Base-by-base conservation (phyloP, 106 monocot species). In the Acorus calamus region DNA sequence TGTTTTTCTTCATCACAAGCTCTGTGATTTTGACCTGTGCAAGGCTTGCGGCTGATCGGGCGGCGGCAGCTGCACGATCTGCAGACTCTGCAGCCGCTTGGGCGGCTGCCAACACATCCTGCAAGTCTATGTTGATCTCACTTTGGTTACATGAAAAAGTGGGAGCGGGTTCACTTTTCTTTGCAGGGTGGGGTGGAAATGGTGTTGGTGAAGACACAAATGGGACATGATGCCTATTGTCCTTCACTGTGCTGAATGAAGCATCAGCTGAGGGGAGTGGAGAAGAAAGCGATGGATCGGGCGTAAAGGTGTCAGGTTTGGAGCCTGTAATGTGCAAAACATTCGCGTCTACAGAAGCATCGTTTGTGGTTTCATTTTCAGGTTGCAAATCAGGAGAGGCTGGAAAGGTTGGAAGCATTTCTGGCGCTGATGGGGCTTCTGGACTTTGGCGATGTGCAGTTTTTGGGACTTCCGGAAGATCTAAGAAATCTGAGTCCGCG, bases 381-480 rank as follows among this genome's bases (percentile, higher is more conserved):
- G 46, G 4, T 41, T 69, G 68, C 8, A 52, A 55, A n/a, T 74
- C 53, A 28, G 28, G 28, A n/a, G n/a, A n/a, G n/a, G n/a, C n/a
- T n/a, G n/a, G n/a, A 3, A 9, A 4, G 52, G 69, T 67, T 46
- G 66, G 75, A 68, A 54, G 51, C 7, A 62, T 47, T 59, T 82
- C 64, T 10, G 64, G 59, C 55, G 73, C 74, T 57, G 77, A 57
- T 63, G 71, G 67, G 59, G 8, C 50, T 50, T 60, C 67, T 28
- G 60, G 47, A 43, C 55, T 55, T 64, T 76, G n/a, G 44, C 41
- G 83, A 47, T 80, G 63, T 48, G 86, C 65, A 55, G 59, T 68
- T 80, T 79, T 99, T 49, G 98, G 98, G 62, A 92, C 98, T 76
- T 88, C 83, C 10, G 98, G 88, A 46, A 92, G 79, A 65, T 98